Evolutionary conservation across 257 asterid species (phyloP).

Genomic region (Solanum acaule): DNA sequence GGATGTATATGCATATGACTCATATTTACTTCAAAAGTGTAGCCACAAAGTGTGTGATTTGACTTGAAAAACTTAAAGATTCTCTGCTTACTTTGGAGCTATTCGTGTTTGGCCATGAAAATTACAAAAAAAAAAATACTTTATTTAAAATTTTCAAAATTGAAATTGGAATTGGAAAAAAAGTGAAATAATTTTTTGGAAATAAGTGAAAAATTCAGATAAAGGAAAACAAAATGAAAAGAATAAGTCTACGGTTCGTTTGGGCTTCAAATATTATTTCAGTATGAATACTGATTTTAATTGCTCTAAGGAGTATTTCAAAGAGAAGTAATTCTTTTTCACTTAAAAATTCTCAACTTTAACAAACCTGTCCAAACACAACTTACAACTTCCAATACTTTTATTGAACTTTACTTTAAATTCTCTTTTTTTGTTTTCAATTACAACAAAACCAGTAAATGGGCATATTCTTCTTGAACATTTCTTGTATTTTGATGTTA

Average conservation of each 20-base stretch:
- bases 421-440: background rate
- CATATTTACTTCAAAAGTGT: background rate
- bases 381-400: background rate
- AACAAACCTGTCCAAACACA: background rate
- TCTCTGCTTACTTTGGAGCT: background rate
- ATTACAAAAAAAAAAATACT: background rate
- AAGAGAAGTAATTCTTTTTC: background rate
- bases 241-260: background rate
- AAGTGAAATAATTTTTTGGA: background rate
- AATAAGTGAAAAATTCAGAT: background rate
- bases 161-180: background rate
- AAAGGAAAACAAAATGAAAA: background rate
- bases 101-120: background rate
- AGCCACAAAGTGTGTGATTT: background rate
- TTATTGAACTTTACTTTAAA: background rate
- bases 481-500: no score
- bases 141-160: background rate
- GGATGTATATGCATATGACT: background rate
- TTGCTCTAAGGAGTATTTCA: background rate
- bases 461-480: no score
- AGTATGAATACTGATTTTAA: background rate
- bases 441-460: background rate
- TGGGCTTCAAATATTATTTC: background rate
- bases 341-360: background rate
- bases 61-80: background rate